Conservation (phyloP, 768 basidiomycete species). For the Strobilomyces echinocephalus region DNA sequence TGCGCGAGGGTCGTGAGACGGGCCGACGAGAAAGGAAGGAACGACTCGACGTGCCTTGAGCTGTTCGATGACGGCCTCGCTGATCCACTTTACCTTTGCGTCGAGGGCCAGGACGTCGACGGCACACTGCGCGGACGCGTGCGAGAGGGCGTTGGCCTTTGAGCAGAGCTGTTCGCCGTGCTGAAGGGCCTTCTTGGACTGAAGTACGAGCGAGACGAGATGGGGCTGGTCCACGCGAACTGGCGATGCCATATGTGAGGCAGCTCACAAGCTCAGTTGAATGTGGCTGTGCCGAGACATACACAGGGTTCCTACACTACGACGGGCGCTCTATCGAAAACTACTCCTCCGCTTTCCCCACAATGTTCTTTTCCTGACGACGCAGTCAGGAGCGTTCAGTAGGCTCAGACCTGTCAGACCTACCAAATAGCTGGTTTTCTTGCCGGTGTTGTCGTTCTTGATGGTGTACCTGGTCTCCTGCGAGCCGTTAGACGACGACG, state of each 20-base stretch:
- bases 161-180: conserved; percentile 74
- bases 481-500: background rate
- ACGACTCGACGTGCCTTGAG: conserved; percentile 49
- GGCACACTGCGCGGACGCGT: conserved; percentile 58
- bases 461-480: conserved; percentile 35
- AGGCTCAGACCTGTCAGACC: background rate
- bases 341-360: conserved; percentile 18
- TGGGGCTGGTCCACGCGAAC: conserved; percentile 45
- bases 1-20: conserved; percentile 26
- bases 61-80: conserved; percentile 69
- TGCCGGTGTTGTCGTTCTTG: conserved; percentile 42
- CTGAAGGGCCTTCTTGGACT: conserved; percentile 80
- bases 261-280: background rate
- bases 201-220: conserved; percentile 69
- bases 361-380: conserved; percentile 36
- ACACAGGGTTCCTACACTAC: background rate
- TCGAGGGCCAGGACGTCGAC: conserved; percentile 74
- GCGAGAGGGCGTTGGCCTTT: conserved; percentile 58
- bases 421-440: conserved; percentile 37
- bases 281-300: conserved; percentile 7
- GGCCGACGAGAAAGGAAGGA: no score
- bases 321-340: background rate
- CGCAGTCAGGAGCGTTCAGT: background rate
- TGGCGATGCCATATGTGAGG: conserved; percentile 14
- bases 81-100: conserved; percentile 76